These are phyloP conservation scores for Camellia lanceoleosa DNA, from an alignment of 148 eudicot genomes.

Conservation along the genomic window DNA sequence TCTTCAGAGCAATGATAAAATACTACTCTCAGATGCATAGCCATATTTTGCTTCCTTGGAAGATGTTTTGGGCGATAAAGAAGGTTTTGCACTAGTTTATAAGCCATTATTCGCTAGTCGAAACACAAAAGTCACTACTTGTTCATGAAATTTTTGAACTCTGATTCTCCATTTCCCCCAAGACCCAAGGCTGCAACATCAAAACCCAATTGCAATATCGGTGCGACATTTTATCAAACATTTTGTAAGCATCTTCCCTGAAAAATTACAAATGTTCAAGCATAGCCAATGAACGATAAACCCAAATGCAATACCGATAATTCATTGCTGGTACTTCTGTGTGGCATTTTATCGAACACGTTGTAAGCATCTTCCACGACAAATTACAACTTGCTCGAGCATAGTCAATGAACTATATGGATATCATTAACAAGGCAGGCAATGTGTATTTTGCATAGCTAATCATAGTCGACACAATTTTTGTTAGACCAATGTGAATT, in stretches of 20 bases:
- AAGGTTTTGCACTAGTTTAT: slow-evolving; percentile 13
- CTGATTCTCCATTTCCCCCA: neutral
- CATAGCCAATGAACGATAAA: too few relatives aligned
- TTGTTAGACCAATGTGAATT: too few relatives aligned
- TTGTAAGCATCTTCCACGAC: too few relatives aligned
- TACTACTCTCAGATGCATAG: slow-evolving; percentile 19
- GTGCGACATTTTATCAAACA: slow-evolving; percentile 16
- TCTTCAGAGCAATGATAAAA: slow-evolving; percentile 34
- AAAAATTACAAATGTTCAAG: neutral
- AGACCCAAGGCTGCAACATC: neutral
- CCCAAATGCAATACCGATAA: neutral
- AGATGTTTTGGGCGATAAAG: slow-evolving; percentile 18
- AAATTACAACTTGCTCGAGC: too few relatives aligned
- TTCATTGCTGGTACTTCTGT: too few relatives aligned
- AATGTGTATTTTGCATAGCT: too few relatives aligned
- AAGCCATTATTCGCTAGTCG: slow-evolving; percentile 16
- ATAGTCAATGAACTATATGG: too few relatives aligned
- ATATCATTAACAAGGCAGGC: too few relatives aligned
- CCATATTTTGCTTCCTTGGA: slow-evolving; percentile 13
- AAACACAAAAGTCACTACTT: neutral
- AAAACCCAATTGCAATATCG: neutral
- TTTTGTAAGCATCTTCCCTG: neutral
- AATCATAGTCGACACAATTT: too few relatives aligned
- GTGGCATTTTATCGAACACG: too few relatives aligned
- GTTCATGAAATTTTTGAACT: neutral